Evolutionary conservation across 2,329 filamentous ascomycete species (phyloP).

Genomic region (Cladorrhinum sp.): DNA sequence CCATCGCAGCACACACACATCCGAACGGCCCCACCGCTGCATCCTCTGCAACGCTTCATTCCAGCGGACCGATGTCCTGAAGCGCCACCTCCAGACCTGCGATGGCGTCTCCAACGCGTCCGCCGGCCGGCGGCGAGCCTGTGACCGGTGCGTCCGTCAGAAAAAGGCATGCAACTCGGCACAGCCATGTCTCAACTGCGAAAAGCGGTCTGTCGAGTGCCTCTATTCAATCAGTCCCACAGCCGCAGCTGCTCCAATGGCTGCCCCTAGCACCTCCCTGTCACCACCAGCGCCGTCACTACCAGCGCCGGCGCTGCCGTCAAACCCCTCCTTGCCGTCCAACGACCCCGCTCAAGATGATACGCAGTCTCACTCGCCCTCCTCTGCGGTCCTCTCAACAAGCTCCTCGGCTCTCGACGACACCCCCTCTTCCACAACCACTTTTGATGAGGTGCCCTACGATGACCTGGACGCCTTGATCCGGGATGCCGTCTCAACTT

Average conservation of each 20-base stretch:
- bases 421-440: neutral
- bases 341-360: neutral
- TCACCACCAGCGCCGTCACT: neutral
- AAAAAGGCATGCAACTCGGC: constrained; percentile 35
- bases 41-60: constrained; percentile 33
- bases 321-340: neutral
- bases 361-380: neutral
- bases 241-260: neutral
- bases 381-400: neutral
- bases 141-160: constrained; percentile 35
- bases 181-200: constrained; percentile 33
- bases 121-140: constrained; percentile 31
- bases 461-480: constrained; percentile 21
- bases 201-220: constrained; percentile 27
- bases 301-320: neutral
- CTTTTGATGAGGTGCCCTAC: constrained; percentile 14
- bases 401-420: constrained; percentile 1
- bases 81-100: constrained; percentile 35
- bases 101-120: constrained; percentile 24
- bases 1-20: constrained; percentile 33
- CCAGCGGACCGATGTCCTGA: constrained; percentile 37
- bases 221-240: constrained; percentile 17
- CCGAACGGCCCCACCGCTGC: constrained; percentile 34
- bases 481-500: constrained; percentile 20
- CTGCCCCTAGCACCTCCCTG: neutral